phyloP scores from a whole-genome alignment of 2,329 filamentous ascomycete genomes.

The Neofusicoccum sp. region DNA sequence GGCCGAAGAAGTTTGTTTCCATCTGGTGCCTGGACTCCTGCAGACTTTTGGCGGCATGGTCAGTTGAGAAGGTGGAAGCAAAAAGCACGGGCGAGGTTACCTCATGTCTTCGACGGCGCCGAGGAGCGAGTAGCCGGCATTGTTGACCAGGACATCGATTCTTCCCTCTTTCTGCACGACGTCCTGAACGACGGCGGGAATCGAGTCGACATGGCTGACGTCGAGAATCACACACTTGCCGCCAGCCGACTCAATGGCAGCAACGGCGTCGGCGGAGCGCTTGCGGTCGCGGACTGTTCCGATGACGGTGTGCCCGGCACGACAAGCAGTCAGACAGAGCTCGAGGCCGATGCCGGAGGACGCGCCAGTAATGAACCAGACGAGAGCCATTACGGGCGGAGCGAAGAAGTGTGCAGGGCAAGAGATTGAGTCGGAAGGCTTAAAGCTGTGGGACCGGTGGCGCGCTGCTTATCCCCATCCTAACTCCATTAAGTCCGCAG shows the following conservation, averaged over 20 bases:
- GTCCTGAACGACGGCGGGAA: conserved; percentile 34
- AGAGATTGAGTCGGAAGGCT: too few species aligned
- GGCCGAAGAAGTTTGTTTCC: conserved; percentile 59
- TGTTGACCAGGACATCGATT: conserved; percentile 1
- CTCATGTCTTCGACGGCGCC: background rate
- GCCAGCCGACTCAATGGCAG: conserved; percentile 20
- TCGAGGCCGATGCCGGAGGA: conserved; percentile 30
- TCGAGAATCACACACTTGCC: too few species aligned
- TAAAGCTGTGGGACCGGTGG: too few species aligned
- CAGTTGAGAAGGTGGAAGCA: too few species aligned
- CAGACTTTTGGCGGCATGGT: too few species aligned
- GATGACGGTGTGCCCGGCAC: background rate
- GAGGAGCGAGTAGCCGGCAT: background rate
- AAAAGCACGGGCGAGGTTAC: too few species aligned
- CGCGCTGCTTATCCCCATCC: too few species aligned
- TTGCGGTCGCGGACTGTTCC: conserved; percentile 25
- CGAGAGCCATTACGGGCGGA: background rate
- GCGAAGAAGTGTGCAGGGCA: too few species aligned
- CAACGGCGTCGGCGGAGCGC: conserved; percentile 25
- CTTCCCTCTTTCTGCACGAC: conserved; percentile 34
- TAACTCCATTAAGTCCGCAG: too few species aligned
- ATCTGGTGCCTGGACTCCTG: conserved; percentile 27
- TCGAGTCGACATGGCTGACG: too few species aligned
- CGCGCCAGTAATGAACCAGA: conserved; percentile 32
- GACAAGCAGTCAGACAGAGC: conserved; percentile 2